Evolutionary conservation across 192 early-diverging fungal genomes (phyloP).

Genomic region (Podila horticola): DNA sequence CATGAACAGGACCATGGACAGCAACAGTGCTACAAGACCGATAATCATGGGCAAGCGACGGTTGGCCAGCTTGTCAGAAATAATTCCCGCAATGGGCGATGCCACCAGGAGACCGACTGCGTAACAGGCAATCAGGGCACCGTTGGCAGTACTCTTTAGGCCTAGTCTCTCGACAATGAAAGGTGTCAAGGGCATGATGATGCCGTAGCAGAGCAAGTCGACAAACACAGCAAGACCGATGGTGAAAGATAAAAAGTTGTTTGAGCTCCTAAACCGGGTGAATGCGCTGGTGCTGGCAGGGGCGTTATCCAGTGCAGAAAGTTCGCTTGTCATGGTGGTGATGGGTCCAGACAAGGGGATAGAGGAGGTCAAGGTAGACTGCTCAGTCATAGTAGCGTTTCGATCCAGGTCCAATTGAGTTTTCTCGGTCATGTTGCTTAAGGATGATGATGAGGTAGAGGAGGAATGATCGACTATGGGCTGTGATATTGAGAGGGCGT

Average conservation of each 20-base stretch:
- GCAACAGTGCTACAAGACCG: conserved; percentile 32
- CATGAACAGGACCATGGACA: conserved; percentile 40
- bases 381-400: no score
- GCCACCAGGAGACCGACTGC: conserved; percentile 27
- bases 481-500: no score
- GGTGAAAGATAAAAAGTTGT: conserved; percentile 22
- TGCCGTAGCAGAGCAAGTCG: conserved; percentile 37
- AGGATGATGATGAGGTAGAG: no score
- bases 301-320: no score
- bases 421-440: no score
- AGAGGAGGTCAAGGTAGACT: no score
- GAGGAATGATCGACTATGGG: no score
- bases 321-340: not conserved
- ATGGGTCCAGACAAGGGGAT: not conserved
- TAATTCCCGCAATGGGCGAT: conserved; percentile 25
- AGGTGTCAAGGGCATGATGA: conserved; percentile 44
- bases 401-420: no score
- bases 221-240: conserved; percentile 34
- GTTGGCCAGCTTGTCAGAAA: conserved; percentile 38
- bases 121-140: conserved; percentile 35
- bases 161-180: conserved; percentile 31
- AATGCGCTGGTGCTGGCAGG: conserved; percentile 2
- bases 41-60: conserved; percentile 48
- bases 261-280: conserved; percentile 19
- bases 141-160: conserved; percentile 25